Conservation (phyloP, 768 basidiomycete species). For the Collybia nuda region DNA sequence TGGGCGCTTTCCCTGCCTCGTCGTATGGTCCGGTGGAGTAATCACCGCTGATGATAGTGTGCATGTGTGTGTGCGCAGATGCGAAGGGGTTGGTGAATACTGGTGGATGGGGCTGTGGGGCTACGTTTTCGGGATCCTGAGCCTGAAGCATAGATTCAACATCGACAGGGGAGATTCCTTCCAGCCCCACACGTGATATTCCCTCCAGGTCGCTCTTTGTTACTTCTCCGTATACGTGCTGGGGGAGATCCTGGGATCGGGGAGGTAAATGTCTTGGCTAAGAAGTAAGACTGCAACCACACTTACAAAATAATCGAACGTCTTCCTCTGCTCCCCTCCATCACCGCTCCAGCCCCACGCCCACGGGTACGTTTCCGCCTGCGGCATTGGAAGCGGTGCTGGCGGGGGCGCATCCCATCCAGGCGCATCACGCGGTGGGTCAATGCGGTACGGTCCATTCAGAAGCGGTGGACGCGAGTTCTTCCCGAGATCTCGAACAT, state of each 20-base stretch:
- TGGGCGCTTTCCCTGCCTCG: background rate
- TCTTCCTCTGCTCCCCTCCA: background rate
- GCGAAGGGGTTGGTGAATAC: slow-evolving; percentile 3
- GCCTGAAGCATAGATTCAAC: background rate
- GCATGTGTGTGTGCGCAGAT: background rate
- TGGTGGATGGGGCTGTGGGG: background rate
- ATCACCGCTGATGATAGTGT: background rate
- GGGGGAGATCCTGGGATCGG: background rate
- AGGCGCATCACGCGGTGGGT: slow-evolving; percentile 12
- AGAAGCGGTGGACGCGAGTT: slow-evolving; percentile 5
- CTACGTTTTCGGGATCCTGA: background rate
- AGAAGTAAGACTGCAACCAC: no score
- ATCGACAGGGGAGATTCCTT: background rate
- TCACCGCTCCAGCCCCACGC: background rate
- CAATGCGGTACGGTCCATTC: slow-evolving; percentile 13
- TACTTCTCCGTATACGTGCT: background rate
- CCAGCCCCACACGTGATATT: background rate
- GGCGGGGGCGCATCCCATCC: slow-evolving; percentile 15
- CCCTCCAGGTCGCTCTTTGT: background rate
- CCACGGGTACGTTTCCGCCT: background rate
- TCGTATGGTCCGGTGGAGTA: background rate
- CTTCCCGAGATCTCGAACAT: background rate
- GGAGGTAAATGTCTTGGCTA: no score
- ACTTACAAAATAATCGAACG: background rate
- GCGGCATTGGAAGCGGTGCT: slow-evolving; percentile 3